phyloP scores from a whole-genome alignment of 1,284 basidiomycete genomes.

The Porodaedalea pini region DNA sequence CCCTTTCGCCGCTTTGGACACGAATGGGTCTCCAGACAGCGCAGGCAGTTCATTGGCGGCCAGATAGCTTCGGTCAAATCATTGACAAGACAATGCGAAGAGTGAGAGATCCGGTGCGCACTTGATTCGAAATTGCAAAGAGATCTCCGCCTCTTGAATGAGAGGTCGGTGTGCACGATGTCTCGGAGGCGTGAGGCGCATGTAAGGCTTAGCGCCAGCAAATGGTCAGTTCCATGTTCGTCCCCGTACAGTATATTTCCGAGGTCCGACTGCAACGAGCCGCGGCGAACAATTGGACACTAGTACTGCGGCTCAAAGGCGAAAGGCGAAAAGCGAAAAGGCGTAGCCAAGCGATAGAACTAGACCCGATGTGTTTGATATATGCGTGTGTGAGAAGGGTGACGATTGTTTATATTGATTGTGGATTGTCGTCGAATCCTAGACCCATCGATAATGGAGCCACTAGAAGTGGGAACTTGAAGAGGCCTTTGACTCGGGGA shows the following conservation, averaged over 20 bases:
- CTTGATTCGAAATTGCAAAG: conserved; percentile 4
- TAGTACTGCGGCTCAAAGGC: background rate
- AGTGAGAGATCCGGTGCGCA: background rate
- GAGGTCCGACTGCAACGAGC: background rate
- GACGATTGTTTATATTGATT: background rate
- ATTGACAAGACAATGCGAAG: background rate
- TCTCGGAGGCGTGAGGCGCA: background rate
- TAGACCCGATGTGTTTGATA: background rate
- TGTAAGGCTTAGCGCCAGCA: too few relatives aligned
- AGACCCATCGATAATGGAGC: conserved; percentile 1
- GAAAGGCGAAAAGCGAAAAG: background rate
- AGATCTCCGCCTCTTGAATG: conserved; percentile 1
- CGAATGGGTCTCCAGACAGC: background rate
- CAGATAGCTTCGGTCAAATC: background rate
- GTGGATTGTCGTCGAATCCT: background rate
- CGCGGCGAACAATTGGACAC: background rate
- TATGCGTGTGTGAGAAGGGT: background rate
- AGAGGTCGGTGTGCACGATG: background rate
- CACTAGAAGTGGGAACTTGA: background rate
- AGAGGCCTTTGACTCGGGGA: background rate
- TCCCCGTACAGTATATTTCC: too few relatives aligned
- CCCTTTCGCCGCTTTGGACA: too few relatives aligned
- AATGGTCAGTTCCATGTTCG: background rate
- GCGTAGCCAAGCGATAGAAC: background rate
- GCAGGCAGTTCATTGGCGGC: background rate